Evolutionary conservation across 2,329 filamentous ascomycete species (phyloP).

Genomic region (Plenodomus tracheiphilus): DNA sequence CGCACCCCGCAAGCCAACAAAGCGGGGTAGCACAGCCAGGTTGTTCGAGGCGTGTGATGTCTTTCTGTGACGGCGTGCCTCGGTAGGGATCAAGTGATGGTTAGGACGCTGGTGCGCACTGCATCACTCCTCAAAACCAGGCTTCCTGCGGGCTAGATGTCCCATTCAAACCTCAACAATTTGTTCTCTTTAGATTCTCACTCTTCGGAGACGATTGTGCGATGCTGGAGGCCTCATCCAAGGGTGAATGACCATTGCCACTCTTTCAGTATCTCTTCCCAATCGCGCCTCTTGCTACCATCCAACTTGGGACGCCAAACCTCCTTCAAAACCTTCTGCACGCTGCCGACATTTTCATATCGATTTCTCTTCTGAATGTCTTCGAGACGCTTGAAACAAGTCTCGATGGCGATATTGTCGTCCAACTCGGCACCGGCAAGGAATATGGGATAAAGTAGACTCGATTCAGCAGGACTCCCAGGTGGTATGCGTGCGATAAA

Average conservation of each 20-base stretch:
- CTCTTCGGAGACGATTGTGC: too few relatives aligned
- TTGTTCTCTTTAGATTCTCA: too few relatives aligned
- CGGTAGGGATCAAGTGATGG: not conserved
- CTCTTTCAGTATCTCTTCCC: constrained; percentile 42
- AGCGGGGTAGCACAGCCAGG: too few relatives aligned
- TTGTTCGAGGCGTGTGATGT: too few relatives aligned
- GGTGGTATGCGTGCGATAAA: constrained; percentile 40
- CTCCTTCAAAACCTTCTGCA: constrained; percentile 40
- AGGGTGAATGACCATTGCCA: constrained; percentile 43
- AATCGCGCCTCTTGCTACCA: constrained; percentile 33
- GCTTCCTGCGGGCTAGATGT: too few relatives aligned
- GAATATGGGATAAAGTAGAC: constrained; percentile 42
- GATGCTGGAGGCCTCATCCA: constrained; percentile 17
- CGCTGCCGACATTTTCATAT: constrained; percentile 40
- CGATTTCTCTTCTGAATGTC: constrained; percentile 39
- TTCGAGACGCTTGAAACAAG: constrained; percentile 34
- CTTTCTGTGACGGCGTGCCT: too few relatives aligned
- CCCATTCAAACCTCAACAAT: too few relatives aligned
- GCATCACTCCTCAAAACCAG: too few relatives aligned
- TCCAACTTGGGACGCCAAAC: constrained; percentile 39
- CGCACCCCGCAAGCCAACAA: too few relatives aligned
- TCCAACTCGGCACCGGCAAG: constrained; percentile 40
- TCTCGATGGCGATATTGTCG: constrained; percentile 31
- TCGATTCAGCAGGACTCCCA: constrained; percentile 40
- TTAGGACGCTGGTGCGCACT: too few relatives aligned